Conservation (phyloP, 1,139 yeast genomes). For the Zygosaccharomyces sapae region DNA sequence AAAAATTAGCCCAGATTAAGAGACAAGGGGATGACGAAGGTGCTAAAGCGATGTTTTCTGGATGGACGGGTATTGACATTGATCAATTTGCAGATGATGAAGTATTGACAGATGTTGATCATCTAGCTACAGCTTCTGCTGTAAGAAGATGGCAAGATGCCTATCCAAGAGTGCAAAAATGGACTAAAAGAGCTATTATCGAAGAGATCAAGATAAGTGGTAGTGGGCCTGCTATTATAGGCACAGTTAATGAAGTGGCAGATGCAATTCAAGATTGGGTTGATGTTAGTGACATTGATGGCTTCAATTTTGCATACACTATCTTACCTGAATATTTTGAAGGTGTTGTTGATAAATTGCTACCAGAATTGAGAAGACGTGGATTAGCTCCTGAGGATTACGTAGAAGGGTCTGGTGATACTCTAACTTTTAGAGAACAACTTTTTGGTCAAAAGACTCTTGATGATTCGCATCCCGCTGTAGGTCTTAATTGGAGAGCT, state of each 20-base stretch:
- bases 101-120: conserved; percentile 33
- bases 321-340: conserved; percentile 38
- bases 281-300: conserved; percentile 38
- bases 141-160: conserved; percentile 25
- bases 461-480: conserved; percentile 39
- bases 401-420: conserved; percentile 18
- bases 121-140: conserved; percentile 32
- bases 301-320: conserved; percentile 39
- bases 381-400: conserved; percentile 40
- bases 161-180: conserved; percentile 29
- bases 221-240: conserved; percentile 33
- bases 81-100: conserved; percentile 34
- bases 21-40: conserved; percentile 34
- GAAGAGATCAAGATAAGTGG: conserved; percentile 36
- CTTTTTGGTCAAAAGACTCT: conserved; percentile 20
- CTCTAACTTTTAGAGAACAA: conserved; percentile 28
- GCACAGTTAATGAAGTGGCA: conserved; percentile 36
- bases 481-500: conserved; percentile 42
- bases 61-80: conserved; percentile 39
- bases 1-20: conserved; percentile 25
- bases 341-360: conserved; percentile 36
- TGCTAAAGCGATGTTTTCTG: conserved; percentile 36
- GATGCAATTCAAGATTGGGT: conserved; percentile 38
- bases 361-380: conserved; percentile 40
- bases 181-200: conserved; percentile 29